phyloP scores from a whole-genome alignment of 257 asterid species.

The Agastache rugosa region DNA sequence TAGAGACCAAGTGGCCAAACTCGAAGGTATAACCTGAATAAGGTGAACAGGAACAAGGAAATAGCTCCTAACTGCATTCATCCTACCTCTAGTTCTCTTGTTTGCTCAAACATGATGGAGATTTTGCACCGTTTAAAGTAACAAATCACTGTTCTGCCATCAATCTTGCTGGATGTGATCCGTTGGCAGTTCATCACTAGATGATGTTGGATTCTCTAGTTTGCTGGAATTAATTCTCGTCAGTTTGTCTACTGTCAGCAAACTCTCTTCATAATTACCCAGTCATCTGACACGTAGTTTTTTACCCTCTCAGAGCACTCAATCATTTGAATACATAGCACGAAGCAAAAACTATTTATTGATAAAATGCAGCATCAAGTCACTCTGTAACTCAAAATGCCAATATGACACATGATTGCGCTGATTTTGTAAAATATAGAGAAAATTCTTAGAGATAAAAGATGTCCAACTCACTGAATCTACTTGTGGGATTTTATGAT shows the following conservation, averaged over 20 bases:
- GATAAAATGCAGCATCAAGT: constrained; percentile 14
- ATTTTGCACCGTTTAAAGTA: not conserved
- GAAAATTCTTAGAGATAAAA: not conserved
- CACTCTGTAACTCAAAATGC: not conserved
- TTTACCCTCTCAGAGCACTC: constrained; percentile 7
- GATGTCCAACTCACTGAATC: constrained; percentile 78
- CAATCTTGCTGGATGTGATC: not conserved
- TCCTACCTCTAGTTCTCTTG: constrained; percentile 21
- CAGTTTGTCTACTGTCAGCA: not conserved
- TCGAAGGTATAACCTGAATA: not conserved
- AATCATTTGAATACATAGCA: constrained; percentile 4
- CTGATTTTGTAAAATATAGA: not conserved
- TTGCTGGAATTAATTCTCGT: not conserved
- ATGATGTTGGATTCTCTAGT: not conserved
- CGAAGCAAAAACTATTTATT: not conserved
- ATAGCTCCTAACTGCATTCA: not conserved
- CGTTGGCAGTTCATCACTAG: constrained; percentile 24
- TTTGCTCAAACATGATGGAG: not conserved
- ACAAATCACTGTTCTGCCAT: constrained; percentile 2
- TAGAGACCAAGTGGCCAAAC: not conserved
- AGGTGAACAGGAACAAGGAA: not conserved
- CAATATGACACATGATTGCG: not conserved
- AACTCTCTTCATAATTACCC: constrained; percentile 17
- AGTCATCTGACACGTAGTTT: not conserved
- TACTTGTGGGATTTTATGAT: constrained; percentile 74